phyloP scores from a whole-genome alignment of 495 filamentous ascomycete genomes.

The Penicillium canariense region DNA sequence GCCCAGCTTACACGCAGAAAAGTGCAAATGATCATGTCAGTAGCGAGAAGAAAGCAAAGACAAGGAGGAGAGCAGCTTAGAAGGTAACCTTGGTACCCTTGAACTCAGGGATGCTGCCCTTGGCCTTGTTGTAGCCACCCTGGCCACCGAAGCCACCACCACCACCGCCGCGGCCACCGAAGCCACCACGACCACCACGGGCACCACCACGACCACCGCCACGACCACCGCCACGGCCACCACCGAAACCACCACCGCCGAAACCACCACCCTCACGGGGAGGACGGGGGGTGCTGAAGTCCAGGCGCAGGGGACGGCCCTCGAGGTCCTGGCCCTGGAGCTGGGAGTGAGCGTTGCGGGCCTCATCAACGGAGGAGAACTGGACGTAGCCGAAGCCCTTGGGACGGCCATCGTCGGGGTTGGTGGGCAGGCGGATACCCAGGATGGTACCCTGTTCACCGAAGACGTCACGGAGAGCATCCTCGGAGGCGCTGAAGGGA shows the following conservation, averaged over 20 bases:
- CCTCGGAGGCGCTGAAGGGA: constrained; percentile 78
- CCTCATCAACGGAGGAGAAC: constrained; percentile 81
- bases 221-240: constrained; percentile 54
- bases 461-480: constrained; percentile 72
- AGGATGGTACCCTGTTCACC: constrained; percentile 65
- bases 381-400: constrained; percentile 97
- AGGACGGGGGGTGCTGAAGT: constrained; percentile 80
- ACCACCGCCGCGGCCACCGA: constrained; percentile 53
- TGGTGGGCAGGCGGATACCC: constrained; percentile 85
- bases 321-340: constrained; percentile 73
- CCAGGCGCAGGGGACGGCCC: constrained; percentile 80
- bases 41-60: constrained; percentile 17
- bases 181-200: constrained; percentile 46
- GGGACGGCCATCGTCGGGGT: constrained; percentile 77
- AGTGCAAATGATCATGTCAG: constrained; percentile 10
- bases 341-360: constrained; percentile 69
- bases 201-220: constrained; percentile 53
- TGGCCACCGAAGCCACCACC: constrained; percentile 49
- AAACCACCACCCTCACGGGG: constrained; percentile 47
- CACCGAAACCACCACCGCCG: constrained; percentile 43
- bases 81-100: constrained; percentile 92
- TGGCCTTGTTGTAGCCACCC: constrained; percentile 54
- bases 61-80: constrained; percentile 40
- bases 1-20: constrained; percentile 22
- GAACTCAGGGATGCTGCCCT: constrained; percentile 79